Evolutionary conservation across 768 basidiomycete genomes (phyloP).

Genomic region (Leccinum ochraceum): DNA sequence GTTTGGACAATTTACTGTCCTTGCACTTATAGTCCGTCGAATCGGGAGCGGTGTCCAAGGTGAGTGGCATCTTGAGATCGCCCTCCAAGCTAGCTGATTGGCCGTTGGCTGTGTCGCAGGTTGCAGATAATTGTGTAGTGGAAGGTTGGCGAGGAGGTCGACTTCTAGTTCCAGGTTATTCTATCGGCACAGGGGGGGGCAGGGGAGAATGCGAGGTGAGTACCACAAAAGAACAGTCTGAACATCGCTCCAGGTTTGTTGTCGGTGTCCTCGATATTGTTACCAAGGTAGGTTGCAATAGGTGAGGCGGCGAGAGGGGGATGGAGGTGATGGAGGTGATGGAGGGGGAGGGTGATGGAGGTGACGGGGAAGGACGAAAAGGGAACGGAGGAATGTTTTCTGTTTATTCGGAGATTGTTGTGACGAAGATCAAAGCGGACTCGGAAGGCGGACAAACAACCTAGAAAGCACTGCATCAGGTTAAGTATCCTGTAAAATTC

Average conservation of each 20-base stretch:
- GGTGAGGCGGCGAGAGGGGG: neutral
- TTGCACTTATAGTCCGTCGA: neutral
- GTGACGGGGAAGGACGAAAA: neutral
- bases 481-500: slow-evolving; percentile 2
- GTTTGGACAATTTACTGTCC: neutral
- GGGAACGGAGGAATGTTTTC: slow-evolving; percentile 1
- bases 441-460: slow-evolving; percentile 9
- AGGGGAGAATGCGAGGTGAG: slow-evolving; percentile 1
- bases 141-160: neutral
- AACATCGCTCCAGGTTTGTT: neutral
- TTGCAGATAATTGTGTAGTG: neutral
- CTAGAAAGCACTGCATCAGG: neutral
- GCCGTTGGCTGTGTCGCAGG: neutral
- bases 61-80: neutral
- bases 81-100: neutral
- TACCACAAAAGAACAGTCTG: neutral
- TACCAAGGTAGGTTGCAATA: slow-evolving; percentile 1
- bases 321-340: neutral
- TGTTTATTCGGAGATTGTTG: slow-evolving; percentile 14
- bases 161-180: neutral
- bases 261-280: neutral
- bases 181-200: neutral
- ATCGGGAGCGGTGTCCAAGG: neutral
- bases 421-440: slow-evolving; percentile 15
- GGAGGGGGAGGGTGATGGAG: neutral